Evolutionary conservation across 768 basidiomycete genomes (phyloP).

Genomic region (Pilatotrama ljubarskyi): DNA sequence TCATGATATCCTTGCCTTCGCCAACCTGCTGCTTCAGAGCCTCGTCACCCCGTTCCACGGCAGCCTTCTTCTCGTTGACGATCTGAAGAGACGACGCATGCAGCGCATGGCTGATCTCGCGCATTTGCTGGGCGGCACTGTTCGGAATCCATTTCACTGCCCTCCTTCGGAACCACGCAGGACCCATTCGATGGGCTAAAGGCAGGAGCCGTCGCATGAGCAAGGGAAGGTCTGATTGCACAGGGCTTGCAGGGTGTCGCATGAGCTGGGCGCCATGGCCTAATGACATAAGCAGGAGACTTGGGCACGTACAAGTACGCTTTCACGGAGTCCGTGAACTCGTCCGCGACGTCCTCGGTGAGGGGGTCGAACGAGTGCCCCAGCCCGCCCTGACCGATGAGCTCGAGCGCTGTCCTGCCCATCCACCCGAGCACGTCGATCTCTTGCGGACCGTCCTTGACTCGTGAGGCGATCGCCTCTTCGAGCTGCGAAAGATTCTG

Average conservation of each 20-base stretch:
- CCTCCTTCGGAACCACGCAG: constrained; percentile 31
- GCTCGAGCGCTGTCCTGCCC: neutral
- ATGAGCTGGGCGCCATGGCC: too few species aligned
- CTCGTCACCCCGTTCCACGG: constrained; percentile 16
- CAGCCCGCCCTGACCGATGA: neutral
- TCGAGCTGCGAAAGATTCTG: neutral
- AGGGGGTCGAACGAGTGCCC: constrained; percentile 7
- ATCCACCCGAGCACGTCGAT: neutral
- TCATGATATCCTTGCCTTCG: constrained; percentile 26
- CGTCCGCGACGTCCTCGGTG: neutral
- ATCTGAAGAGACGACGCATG: neutral
- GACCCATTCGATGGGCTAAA: neutral
- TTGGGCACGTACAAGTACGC: constrained; percentile 17
- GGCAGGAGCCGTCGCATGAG: too few species aligned
- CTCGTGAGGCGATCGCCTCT: neutral
- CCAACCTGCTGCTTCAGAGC: constrained; percentile 7
- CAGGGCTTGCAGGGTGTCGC: too few species aligned
- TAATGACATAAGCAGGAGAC: too few species aligned
- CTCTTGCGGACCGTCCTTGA: constrained; percentile 12
- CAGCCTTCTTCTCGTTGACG: constrained; percentile 9
- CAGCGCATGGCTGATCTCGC: neutral
- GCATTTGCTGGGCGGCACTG: constrained; percentile 9
- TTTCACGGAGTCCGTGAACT: constrained; percentile 11
- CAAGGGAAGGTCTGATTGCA: too few species aligned
- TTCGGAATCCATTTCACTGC: constrained; percentile 36